A percentile compares a stretch with the other conserved stretches of the same genome.
phyloP scores from a whole-genome alignment of 2,329 filamentous ascomycete species.

The Immersiporthe knoxdaviesiana region DNA sequence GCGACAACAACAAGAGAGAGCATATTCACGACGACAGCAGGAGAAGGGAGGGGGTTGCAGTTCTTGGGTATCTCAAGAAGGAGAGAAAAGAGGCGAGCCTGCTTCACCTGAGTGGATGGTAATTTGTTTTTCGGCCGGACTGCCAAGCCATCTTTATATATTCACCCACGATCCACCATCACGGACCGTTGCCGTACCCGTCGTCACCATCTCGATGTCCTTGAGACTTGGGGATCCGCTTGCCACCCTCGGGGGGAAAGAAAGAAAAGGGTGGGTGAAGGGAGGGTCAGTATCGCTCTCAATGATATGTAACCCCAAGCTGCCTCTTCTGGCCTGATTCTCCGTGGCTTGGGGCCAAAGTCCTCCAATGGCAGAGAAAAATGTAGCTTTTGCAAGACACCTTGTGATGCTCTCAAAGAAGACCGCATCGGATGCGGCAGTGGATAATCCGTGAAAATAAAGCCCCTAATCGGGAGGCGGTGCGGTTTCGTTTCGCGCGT shows the following conservation, averaged over 20 bases:
- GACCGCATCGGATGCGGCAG: not conserved
- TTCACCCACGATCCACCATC: not conserved
- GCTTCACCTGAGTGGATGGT: not conserved
- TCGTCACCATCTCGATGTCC: not conserved
- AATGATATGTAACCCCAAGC: not conserved
- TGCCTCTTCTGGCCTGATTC: constrained; percentile 11
- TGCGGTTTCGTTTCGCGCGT: not conserved
- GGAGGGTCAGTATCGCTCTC: too few species aligned
- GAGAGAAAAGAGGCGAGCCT: constrained; percentile 7
- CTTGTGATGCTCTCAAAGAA: not conserved
- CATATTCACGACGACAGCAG: constrained; percentile 5
- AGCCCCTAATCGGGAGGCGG: constrained; percentile 11
- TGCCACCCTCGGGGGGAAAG: not conserved
- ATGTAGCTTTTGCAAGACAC: constrained; percentile 1
- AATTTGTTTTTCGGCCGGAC: not conserved
- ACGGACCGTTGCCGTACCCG: not conserved
- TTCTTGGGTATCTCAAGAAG: not conserved
- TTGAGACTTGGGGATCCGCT: not conserved
- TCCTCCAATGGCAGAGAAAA: constrained; percentile 21
- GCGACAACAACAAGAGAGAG: constrained; percentile 24
- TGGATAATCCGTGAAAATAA: not conserved
- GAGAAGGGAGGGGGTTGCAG: not conserved
- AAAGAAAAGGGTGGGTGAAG: not conserved
- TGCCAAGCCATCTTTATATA: constrained; percentile 12
- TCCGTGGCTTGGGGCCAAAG: constrained; percentile 6